Conservation (phyloP, 2,329 filamentous ascomycete species). For the Erysiphe pulchra region DNA sequence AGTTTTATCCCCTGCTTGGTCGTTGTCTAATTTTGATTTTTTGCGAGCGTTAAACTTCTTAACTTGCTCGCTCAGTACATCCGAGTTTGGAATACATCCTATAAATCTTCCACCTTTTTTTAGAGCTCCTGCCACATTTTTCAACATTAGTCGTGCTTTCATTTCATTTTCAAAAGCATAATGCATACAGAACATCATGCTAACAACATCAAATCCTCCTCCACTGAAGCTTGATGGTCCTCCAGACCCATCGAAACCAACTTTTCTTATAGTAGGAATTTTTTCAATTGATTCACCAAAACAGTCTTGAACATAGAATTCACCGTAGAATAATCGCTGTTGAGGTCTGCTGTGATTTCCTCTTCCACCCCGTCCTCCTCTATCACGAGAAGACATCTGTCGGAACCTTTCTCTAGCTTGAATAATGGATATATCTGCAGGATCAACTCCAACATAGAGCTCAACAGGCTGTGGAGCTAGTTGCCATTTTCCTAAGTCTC, state of each 20-base stretch:
- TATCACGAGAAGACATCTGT: constrained; percentile 37
- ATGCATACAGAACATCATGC: constrained; percentile 99
- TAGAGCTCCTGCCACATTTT: constrained; percentile 69
- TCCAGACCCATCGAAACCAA: constrained; percentile 50
- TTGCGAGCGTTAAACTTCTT: constrained; percentile 41
- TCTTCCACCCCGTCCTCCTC: constrained; percentile 20
- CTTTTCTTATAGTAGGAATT: constrained; percentile 55
- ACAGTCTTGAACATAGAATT: constrained; percentile 81
- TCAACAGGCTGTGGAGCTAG: constrained; percentile 75
- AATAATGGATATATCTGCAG: constrained; percentile 72
- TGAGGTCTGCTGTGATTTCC: constrained; percentile 21
- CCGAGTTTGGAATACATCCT: constrained; percentile 89
- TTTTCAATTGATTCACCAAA: constrained; percentile 66
- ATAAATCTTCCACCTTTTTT: constrained; percentile 91
- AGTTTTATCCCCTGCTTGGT: constrained; percentile 10
- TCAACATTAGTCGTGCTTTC: constrained; percentile 75
- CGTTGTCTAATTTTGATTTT: constrained; percentile 15
- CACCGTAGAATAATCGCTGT: constrained; percentile 48
- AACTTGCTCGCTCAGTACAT: constrained; percentile 63
- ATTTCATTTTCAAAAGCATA: constrained; percentile 88
- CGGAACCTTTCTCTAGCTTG: constrained; percentile 71
- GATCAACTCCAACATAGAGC: constrained; percentile 82
- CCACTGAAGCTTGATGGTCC: constrained; percentile 42
- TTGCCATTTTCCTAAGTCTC: constrained; percentile 89
- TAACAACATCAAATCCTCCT: constrained; percentile 83